Conservation (phyloP, 2,329 filamentous ascomycete species). For the Pseudogymnoascus sp. region DNA sequence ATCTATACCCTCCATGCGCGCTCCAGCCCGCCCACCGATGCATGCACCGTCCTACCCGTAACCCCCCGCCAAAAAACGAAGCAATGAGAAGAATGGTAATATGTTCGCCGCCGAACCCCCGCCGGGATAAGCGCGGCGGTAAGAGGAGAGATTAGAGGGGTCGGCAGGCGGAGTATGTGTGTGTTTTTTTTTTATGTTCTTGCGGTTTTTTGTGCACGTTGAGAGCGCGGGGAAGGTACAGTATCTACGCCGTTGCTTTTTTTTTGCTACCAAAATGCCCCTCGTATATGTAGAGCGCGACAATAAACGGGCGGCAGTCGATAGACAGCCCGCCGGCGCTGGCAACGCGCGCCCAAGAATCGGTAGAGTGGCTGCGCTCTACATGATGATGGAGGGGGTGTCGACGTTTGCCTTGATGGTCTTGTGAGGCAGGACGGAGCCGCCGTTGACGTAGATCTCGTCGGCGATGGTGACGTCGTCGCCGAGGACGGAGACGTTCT, state of each 20-base stretch:
- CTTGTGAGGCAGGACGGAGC: slow-evolving; percentile 93
- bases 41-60: background rate
- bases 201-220: background rate
- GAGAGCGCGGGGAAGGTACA: too few species aligned
- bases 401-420: slow-evolving; percentile 98
- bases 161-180: background rate
- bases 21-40: background rate
- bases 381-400: slow-evolving; percentile 63
- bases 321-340: background rate
- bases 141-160: background rate
- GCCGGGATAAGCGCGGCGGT: background rate
- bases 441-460: slow-evolving; percentile 97
- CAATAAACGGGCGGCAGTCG: background rate
- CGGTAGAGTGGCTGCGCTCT: slow-evolving; percentile 23
- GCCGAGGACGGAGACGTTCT: slow-evolving; percentile 96
- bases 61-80: background rate
- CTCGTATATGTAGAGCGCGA: background rate
- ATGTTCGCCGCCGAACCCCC: background rate
- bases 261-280: background rate
- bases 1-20: background rate
- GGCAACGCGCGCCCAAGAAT: background rate
- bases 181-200: background rate
- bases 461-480: slow-evolving; percentile 97
- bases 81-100: background rate
- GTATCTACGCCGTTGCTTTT: background rate